Conservation (phyloP, 768 basidiomycete species). For the Lactarius pseudohatsudake region DNA sequence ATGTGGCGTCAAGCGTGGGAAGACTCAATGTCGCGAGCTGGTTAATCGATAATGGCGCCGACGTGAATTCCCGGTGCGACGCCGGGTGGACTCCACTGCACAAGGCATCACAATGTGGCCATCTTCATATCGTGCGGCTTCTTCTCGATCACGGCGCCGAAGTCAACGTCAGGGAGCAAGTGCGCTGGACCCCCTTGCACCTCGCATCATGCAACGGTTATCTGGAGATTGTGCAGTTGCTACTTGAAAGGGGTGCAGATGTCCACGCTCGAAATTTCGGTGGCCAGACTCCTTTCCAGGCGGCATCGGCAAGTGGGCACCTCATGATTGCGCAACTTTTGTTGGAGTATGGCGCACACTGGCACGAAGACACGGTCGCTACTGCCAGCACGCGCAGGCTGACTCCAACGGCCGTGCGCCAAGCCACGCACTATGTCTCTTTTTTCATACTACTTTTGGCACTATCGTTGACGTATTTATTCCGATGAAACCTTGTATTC, state of each 20-base stretch:
- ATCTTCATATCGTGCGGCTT: not conserved
- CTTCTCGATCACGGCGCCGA: not conserved
- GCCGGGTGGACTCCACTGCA: not conserved
- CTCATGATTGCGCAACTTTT: not conserved
- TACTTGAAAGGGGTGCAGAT: not conserved
- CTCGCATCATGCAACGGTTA: not conserved
- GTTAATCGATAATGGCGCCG: not conserved
- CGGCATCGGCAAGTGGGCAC: not conserved
- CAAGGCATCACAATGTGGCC: not conserved
- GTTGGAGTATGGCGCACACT: not conserved
- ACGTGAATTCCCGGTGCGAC: not conserved
- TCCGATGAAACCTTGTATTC: too few relatives aligned
- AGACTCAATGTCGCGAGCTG: not conserved
- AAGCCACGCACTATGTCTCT: too few relatives aligned
- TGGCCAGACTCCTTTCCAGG: not conserved
- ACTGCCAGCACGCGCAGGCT: too few relatives aligned
- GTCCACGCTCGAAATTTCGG: not conserved
- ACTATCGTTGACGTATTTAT: too few relatives aligned
- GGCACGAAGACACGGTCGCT: too few relatives aligned
- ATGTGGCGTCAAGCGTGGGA: not conserved
- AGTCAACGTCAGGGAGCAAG: not conserved
- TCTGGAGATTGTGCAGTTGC: not conserved
- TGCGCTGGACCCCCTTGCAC: not conserved
- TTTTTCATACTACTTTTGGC: too few relatives aligned
- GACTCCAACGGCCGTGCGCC: too few relatives aligned